Evolutionary conservation across 2,329 filamentous ascomycete genomes (phyloP).

Genomic region (Fusarium euwallaceae): DNA sequence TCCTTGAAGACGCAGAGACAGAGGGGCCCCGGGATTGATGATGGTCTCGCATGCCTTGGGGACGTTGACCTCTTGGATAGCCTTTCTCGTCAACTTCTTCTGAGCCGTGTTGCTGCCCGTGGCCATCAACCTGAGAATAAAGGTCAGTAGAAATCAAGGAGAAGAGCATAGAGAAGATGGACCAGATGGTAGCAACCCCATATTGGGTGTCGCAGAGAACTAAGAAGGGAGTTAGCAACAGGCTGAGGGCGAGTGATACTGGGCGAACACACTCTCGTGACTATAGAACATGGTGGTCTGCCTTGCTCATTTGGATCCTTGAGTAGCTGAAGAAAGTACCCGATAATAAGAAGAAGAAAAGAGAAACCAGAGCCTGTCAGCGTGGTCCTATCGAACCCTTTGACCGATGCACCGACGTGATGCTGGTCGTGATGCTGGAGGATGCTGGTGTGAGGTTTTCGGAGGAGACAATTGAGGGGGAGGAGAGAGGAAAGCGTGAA

Average conservation of each 20-base stretch:
- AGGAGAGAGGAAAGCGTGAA: constrained; percentile 10
- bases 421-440: constrained; percentile 21
- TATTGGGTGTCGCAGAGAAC: constrained; percentile 88
- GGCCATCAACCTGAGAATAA: constrained; percentile 80
- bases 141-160: neutral
- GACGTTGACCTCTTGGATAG: constrained; percentile 90
- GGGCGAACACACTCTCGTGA: constrained; percentile 79
- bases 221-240: constrained; percentile 52
- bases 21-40: constrained; percentile 81
- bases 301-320: neutral
- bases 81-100: constrained; percentile 84
- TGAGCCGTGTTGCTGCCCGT: constrained; percentile 83
- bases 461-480: constrained; percentile 12
- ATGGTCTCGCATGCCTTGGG: constrained; percentile 91
- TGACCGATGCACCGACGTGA: neutral
- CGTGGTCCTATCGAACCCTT: neutral
- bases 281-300: constrained; percentile 85
- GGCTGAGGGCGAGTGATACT: neutral
- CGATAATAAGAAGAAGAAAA: neutral
- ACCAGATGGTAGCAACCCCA: constrained; percentile 97
- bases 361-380: neutral
- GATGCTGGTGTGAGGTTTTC: constrained; percentile 14
- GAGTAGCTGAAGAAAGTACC: neutral
- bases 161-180: constrained; percentile 47
- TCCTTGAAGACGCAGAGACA: constrained; percentile 90